These are phyloP conservation scores for Metroxylon sagu DNA, from an alignment of 176 grass and related monocot genomes.

Conservation along the genomic window DNA sequence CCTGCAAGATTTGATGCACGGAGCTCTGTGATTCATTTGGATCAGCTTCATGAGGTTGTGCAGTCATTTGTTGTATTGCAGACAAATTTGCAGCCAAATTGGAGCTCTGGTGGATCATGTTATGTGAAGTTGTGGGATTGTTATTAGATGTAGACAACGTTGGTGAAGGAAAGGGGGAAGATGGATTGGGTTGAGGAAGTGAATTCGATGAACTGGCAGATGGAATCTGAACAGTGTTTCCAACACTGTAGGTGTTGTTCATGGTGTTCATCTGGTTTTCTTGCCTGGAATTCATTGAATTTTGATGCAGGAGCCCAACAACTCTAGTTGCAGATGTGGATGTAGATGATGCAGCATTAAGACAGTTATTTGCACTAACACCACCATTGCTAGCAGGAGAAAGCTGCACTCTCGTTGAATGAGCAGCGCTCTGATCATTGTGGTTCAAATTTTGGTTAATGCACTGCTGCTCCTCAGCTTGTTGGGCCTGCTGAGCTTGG, in stretches of 20 bases:
- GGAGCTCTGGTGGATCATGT: slow-evolving; percentile 40
- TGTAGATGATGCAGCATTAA: slow-evolving; percentile 40
- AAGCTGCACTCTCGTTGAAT: slow-evolving; percentile 35
- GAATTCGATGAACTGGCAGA: slow-evolving; percentile 13
- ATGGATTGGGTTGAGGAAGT: slow-evolving; percentile 43
- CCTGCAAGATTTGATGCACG: slow-evolving; percentile 79
- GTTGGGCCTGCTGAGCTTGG: slow-evolving; percentile 55
- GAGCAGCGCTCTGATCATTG: slow-evolving; percentile 50
- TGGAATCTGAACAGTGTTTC: slow-evolving; percentile 21
- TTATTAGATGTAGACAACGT: slow-evolving; percentile 32
- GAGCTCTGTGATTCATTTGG: slow-evolving; percentile 78
- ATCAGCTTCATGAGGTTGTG: slow-evolving; percentile 47
- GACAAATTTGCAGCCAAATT: slow-evolving; percentile 33
- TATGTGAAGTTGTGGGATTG: slow-evolving; percentile 46
- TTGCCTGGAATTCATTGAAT: slow-evolving; percentile 54
- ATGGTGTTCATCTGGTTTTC: slow-evolving; percentile 39
- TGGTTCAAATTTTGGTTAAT: slow-evolving; percentile 69
- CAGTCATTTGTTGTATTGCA: slow-evolving; percentile 43
- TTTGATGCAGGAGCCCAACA: slow-evolving; percentile 31
- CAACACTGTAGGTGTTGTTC: slow-evolving; percentile 30
- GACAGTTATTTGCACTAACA: slow-evolving; percentile 36
- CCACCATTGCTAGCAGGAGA: slow-evolving; percentile 41
- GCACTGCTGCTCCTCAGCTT: slow-evolving; percentile 52
- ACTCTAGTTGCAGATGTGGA: slow-evolving; percentile 28
- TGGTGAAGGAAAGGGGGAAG: slow-evolving; percentile 42